Evolutionary conservation across 83 land plant species (phyloP), one percentile per base, ranked within the genome.

Genomic region (Larix sibirica): DNA sequence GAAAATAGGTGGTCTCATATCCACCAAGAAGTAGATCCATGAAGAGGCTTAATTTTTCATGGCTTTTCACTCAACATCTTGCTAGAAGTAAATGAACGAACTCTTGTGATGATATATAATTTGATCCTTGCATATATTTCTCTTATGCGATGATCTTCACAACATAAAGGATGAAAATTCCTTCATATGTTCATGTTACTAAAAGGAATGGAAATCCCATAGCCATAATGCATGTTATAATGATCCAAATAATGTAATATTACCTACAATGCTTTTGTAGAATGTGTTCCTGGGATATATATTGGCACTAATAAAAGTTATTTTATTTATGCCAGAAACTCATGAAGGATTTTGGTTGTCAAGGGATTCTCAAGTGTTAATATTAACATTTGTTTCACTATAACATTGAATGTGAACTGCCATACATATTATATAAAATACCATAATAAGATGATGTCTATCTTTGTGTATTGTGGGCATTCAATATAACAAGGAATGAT

Each of bases 261-360:
- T 80, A 88, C 93, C 86, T 91, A 44, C 66, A 91, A 65, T 50
- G 91, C 93, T 74, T 59, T 89, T 63, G 85, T 75, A 83, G 85
- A 91, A 70, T 87, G 85, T 40, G 91, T 87, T 4, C 91, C 93
- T 0, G 93, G 93, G 80, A 91, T 73, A 28, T 85, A 80, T 8
- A 91, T 24, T 23, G 93, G 93, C 14, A 87, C 38, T 9, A 91
- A 84, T 2, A 91, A 26, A 17, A 91, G 81, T 23, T 89, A 91
- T 61, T 66, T 81, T 89, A 89, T 89, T 56, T 89, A 91, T 4
- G 88, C 82, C 26, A 80, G 82, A 66, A 83, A 91, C 61, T 89
- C 85, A 42, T 82, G 56, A 8, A 84, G 68, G n/a, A 91, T 85
- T 44, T 62, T 58, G 3, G 79, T 16, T 5, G 89, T 85, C 21